These are phyloP conservation scores for Alternaria arbusti DNA, from an alignment of 2,329 filamentous ascomycete species.

Conservation along the genomic window DNA sequence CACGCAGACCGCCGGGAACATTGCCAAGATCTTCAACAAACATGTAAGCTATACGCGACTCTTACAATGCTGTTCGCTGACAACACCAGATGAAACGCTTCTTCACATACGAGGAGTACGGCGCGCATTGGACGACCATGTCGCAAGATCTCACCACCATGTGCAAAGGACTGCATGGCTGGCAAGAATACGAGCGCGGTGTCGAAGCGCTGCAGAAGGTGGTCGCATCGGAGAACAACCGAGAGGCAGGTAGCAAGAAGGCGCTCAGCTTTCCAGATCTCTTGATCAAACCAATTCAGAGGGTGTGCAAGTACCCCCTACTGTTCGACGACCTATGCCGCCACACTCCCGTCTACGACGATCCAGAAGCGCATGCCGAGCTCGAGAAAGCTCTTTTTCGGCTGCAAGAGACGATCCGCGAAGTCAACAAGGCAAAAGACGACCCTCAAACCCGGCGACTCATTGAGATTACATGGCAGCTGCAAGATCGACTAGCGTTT, in stretches of 20 bases:
- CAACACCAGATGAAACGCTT: slow-evolving; percentile 74
- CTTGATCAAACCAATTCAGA: slow-evolving; percentile 94
- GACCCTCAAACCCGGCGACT: slow-evolving; percentile 72
- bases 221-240: slow-evolving; percentile 71
- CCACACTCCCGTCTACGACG: slow-evolving; percentile 83
- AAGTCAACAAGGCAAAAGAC: slow-evolving; percentile 85
- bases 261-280: slow-evolving; percentile 84
- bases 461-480: slow-evolving; percentile 81
- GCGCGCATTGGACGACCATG: slow-evolving; percentile 86
- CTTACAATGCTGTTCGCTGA: slow-evolving; percentile 37
- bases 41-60: slow-evolving; percentile 50
- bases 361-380: slow-evolving; percentile 80
- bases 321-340: slow-evolving; percentile 84
- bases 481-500: slow-evolving; percentile 83
- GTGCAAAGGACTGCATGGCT: slow-evolving; percentile 72
- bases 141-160: slow-evolving; percentile 75
- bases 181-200: slow-evolving; percentile 82
- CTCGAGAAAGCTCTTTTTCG: slow-evolving; percentile 75
- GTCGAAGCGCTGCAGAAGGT: slow-evolving; percentile 82
- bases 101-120: slow-evolving; percentile 89
- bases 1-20: slow-evolving; percentile 60
- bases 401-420: slow-evolving; percentile 75
- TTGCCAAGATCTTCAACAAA: slow-evolving; percentile 61
- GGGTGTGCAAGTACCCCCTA: slow-evolving; percentile 88
- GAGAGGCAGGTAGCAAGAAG: slow-evolving; percentile 70